phyloP scores from a whole-genome alignment of 179 eudicot species.

The Dionaea muscipula region DNA sequence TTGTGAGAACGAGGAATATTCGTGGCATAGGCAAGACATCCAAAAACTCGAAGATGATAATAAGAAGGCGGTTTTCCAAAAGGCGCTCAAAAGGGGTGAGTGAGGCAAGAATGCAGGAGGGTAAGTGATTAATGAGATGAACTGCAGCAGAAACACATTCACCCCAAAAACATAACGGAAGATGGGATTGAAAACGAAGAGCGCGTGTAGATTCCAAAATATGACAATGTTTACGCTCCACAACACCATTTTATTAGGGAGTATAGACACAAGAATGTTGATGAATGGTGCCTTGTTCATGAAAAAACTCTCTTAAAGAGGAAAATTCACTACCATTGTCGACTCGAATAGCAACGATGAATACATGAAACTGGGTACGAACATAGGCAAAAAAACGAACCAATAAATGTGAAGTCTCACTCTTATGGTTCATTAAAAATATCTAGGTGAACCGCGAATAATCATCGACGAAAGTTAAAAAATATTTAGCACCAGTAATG shows the following conservation, averaged over 20 bases:
- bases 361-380: neutral
- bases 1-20: neutral
- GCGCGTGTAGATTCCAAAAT: neutral
- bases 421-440: neutral
- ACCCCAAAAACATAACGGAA: neutral
- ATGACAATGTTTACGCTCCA: neutral
- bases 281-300: neutral
- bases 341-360: neutral
- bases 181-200: neutral
- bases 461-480: neutral
- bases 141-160: neutral
- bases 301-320: neutral
- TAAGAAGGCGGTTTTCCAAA: constrained; percentile 1
- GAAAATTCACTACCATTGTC: neutral
- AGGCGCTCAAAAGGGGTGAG: neutral
- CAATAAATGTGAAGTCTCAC: neutral
- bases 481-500: neutral
- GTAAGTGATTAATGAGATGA: neutral
- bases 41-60: constrained; percentile 3
- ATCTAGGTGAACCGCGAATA: no score
- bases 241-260: no score
- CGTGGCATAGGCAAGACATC: no score
- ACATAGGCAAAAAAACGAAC: neutral
- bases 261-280: neutral
- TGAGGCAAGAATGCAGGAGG: neutral